Evolutionary conservation across 2,329 filamentous ascomycete species (phyloP).

Genomic region (Orbilia javanica): DNA sequence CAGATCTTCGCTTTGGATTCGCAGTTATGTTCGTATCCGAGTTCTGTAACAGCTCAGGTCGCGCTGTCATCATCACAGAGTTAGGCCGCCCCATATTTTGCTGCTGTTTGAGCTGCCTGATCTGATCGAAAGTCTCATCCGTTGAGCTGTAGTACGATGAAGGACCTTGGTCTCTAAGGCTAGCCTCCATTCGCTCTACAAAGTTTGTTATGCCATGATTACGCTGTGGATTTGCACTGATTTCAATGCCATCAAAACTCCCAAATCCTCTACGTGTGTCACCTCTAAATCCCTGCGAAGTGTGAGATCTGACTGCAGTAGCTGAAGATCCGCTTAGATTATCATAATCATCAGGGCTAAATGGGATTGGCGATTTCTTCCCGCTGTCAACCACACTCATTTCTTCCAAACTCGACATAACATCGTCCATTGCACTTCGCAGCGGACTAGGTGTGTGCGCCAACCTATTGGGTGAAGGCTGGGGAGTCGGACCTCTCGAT

Average conservation of each 20-base stretch:
- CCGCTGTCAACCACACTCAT: constrained; percentile 69
- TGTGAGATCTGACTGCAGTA: constrained; percentile 72
- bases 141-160: constrained; percentile 43
- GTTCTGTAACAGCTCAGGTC: constrained; percentile 30
- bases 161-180: constrained; percentile 29
- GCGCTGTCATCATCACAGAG: constrained; percentile 39
- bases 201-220: constrained; percentile 51
- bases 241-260: constrained; percentile 70
- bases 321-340: constrained; percentile 43
- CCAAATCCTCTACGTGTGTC: constrained; percentile 70
- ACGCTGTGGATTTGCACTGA: constrained; percentile 40
- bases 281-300: constrained; percentile 75
- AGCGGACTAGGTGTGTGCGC: constrained; percentile 84
- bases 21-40: constrained; percentile 18
- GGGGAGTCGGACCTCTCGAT: constrained; percentile 57
- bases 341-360: constrained; percentile 49
- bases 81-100: constrained; percentile 38
- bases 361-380: constrained; percentile 47
- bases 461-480: constrained; percentile 58
- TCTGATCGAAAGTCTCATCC: constrained; percentile 50
- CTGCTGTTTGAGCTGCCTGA: constrained; percentile 52
- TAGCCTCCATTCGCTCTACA: constrained; percentile 54
- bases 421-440: constrained; percentile 95
- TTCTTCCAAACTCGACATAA: constrained; percentile 93
- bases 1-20: constrained; percentile 50